Percentiles rank a stretch among this genome's conserved stretches.
phyloP scores from a whole-genome alignment of 192 early-diverging fungal genomes.

The Linnemannia hyalina region DNA sequence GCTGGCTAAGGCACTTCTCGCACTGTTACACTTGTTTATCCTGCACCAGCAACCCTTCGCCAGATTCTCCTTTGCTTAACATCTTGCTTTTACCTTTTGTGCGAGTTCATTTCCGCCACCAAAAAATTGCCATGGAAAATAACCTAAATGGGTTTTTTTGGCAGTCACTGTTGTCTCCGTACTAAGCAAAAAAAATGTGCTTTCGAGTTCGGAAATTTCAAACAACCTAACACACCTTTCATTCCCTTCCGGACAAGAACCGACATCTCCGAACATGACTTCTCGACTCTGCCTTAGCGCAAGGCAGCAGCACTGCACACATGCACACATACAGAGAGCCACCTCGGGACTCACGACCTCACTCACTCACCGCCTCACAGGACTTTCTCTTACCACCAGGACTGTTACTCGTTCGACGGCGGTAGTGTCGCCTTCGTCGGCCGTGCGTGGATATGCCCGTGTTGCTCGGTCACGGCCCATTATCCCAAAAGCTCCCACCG shows the following conservation, averaged over 20 bases:
- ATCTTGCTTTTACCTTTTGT: too few relatives aligned
- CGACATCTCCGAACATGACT: not conserved
- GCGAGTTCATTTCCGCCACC: not conserved
- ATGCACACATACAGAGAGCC: not conserved
- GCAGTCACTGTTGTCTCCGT: not conserved
- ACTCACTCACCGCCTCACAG: slow-evolving; percentile 10
- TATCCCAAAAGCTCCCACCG: slow-evolving; percentile 18
- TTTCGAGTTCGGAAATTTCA: not conserved
- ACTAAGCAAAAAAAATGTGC: too few relatives aligned
- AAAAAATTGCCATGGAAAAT: not conserved
- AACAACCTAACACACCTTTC: not conserved
- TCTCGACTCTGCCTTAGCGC: not conserved
- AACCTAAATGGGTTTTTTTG: not conserved
- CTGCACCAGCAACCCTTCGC: too few relatives aligned
- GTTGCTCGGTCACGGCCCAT: slow-evolving; percentile 27
- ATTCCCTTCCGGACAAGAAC: not conserved
- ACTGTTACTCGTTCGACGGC: not conserved
- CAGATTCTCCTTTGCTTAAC: too few relatives aligned
- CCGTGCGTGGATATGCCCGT: slow-evolving; percentile 36
- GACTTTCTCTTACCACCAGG: not conserved
- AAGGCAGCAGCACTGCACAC: slow-evolving; percentile 2
- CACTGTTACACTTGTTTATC: too few relatives aligned
- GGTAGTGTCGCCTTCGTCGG: not conserved
- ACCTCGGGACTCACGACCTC: not conserved
- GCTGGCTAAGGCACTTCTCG: too few relatives aligned